Evolutionary conservation across 306 rosid genomes (phyloP).

Genomic region (Astragalus membranaceus): DNA sequence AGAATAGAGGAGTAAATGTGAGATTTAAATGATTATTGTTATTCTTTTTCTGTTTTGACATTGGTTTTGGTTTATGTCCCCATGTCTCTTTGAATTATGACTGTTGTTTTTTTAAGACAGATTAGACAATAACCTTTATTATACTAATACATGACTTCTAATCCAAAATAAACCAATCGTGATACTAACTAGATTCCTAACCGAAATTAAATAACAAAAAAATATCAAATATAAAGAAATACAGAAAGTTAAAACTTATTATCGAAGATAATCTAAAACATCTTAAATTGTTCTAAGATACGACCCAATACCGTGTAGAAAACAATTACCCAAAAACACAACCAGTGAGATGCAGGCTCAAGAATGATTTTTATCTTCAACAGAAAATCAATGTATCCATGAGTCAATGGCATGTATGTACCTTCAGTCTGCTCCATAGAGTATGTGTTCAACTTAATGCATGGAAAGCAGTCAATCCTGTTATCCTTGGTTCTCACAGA

Average conservation of each 20-base stretch:
- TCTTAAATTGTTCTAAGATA: neutral
- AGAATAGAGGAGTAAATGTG: too few species aligned
- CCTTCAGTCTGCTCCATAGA: constrained; percentile 58
- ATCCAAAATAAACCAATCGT: neutral
- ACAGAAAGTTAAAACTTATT: neutral
- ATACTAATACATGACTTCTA: neutral
- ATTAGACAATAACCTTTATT: neutral
- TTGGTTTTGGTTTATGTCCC: too few species aligned
- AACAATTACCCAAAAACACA: neutral
- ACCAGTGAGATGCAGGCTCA: neutral
- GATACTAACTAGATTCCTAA: neutral
- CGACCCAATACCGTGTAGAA: neutral
- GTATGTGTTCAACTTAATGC: constrained; percentile 54
- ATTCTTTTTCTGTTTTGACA: too few species aligned
- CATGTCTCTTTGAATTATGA: neutral
- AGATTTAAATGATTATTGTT: too few species aligned
- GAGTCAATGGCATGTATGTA: constrained; percentile 19
- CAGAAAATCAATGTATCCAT: neutral
- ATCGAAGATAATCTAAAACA: neutral
- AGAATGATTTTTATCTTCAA: constrained; percentile 1
- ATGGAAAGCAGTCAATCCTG: constrained; percentile 90
- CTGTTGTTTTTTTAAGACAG: too few species aligned
- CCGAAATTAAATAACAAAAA: neutral
- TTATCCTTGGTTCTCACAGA: constrained; percentile 69
- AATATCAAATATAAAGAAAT: neutral